Conservation (phyloP, 2,329 filamentous ascomycete genomes). For the Alternaria sp. region DNA sequence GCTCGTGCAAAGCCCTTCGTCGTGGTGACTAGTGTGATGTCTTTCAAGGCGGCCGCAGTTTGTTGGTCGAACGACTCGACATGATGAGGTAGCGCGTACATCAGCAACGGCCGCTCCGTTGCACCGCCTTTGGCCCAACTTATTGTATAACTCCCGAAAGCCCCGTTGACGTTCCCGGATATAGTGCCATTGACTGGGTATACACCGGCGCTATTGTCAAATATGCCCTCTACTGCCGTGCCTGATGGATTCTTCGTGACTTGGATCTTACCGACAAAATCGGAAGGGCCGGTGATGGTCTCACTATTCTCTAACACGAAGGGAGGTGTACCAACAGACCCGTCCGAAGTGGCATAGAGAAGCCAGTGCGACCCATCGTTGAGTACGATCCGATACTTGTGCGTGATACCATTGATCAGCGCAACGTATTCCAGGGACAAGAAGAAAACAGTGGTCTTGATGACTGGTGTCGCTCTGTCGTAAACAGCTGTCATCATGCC, state of each 20-base stretch:
- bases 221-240: constrained; percentile 66
- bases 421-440: constrained; percentile 60
- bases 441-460: constrained; percentile 81
- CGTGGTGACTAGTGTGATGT: constrained; percentile 74
- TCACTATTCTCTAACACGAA: constrained; percentile 72
- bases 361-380: constrained; percentile 74
- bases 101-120: constrained; percentile 65
- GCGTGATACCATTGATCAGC: constrained; percentile 49
- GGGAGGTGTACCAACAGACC: constrained; percentile 63
- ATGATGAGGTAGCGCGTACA: constrained; percentile 93
- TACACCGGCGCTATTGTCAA: constrained; percentile 78
- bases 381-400: constrained; percentile 29
- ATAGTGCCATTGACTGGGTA: constrained; percentile 69
- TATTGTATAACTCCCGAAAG: constrained; percentile 74
- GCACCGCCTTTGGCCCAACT: constrained; percentile 74
- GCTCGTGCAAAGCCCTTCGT: constrained; percentile 85
- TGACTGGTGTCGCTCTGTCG: constrained; percentile 69
- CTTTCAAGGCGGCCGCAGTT: constrained; percentile 57
- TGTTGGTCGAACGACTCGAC: constrained; percentile 72
- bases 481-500: constrained; percentile 84
- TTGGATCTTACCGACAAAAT: constrained; percentile 81
- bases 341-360: constrained; percentile 73
- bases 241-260: constrained; percentile 76
- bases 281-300: constrained; percentile 67
- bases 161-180: constrained; percentile 52